These are phyloP conservation scores for Pleurotus pulmonarius DNA, from an alignment of 768 basidiomycete species.

Conservation along the genomic window DNA sequence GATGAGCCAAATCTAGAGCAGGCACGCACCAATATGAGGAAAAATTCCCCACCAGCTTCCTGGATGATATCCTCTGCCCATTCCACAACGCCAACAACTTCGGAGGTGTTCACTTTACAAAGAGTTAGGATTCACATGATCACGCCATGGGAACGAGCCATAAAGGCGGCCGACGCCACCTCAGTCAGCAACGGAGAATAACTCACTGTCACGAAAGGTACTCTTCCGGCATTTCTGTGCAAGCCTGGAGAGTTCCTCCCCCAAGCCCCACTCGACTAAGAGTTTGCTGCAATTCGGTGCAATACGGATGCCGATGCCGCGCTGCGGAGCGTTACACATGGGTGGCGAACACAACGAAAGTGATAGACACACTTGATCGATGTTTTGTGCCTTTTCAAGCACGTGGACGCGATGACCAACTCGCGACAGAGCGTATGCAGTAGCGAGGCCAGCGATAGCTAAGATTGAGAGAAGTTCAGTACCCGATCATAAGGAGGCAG, in stretches of 20 bases:
- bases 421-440: slow-evolving; percentile 43
- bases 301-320: slow-evolving; percentile 39
- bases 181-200: background rate
- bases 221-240: slow-evolving; percentile 29
- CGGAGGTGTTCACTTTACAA: slow-evolving; percentile 38
- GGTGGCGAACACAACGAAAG: too few species aligned
- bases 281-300: slow-evolving; percentile 53
- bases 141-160: background rate
- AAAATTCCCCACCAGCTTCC: slow-evolving; percentile 45
- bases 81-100: slow-evolving; percentile 36
- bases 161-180: background rate
- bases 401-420: slow-evolving; percentile 49
- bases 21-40: slow-evolving; percentile 42
- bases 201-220: slow-evolving; percentile 32
- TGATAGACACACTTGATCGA: slow-evolving; percentile 25
- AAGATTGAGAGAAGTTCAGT: background rate
- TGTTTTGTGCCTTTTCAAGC: slow-evolving; percentile 33
- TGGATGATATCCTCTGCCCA: slow-evolving; percentile 48
- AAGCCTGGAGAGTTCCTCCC: slow-evolving; percentile 28
- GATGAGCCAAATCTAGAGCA: background rate
- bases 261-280: slow-evolving; percentile 48
- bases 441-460: slow-evolving; percentile 47
- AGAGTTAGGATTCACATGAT: background rate
- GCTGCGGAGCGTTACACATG: slow-evolving; percentile 14
- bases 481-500: background rate